Conservation (phyloP, 2,329 filamentous ascomycete genomes). For the Trichoderma koningiopsis region DNA sequence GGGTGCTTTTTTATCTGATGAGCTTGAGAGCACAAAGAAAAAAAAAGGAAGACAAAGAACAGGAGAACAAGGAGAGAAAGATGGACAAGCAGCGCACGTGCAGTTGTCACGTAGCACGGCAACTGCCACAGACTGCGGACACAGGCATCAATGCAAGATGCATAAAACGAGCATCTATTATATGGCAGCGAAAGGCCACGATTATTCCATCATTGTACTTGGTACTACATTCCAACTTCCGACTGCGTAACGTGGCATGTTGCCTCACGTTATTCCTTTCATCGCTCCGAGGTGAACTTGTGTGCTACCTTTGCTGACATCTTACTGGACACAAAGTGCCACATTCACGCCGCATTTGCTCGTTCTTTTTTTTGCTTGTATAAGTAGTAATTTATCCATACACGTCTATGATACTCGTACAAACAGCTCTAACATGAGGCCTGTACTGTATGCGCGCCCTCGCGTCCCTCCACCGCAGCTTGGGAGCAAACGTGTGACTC, state of each 20-base stretch:
- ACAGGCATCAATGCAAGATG: background rate
- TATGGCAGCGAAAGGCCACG: background rate
- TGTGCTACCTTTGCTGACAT: background rate
- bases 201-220: background rate
- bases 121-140: background rate
- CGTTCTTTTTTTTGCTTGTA: background rate
- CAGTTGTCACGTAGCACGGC: background rate
- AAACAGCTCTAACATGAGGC: background rate
- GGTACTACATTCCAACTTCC: background rate
- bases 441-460: background rate
- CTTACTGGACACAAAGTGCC: background rate
- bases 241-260: background rate
- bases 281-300: background rate
- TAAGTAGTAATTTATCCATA: background rate
- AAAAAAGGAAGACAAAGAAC: background rate
- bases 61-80: background rate
- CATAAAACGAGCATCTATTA: background rate
- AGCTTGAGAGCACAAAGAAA: background rate
- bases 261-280: background rate
- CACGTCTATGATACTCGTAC: background rate
- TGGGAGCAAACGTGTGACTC: background rate
- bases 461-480: background rate
- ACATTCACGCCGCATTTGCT: background rate
- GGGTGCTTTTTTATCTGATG: background rate
- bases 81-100: constrained; percentile 13